A percentile compares a stretch with the other conserved stretches of the same genome.
Conservation (phyloP, 495 filamentous ascomycete species). For the Chaetomium cochliodes region DNA sequence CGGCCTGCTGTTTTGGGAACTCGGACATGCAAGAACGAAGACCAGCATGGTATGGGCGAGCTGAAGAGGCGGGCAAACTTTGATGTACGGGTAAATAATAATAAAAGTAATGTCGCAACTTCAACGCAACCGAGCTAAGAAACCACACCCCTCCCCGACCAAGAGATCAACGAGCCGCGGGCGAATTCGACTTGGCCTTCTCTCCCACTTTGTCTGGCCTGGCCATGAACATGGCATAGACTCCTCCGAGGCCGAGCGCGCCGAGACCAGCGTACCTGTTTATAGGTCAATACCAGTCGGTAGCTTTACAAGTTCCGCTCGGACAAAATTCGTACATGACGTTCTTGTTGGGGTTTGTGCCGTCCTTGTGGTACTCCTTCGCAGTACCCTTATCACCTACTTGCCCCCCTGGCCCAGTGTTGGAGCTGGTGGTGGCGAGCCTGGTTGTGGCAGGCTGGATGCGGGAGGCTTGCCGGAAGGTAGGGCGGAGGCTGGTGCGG, state of each 20-base stretch:
- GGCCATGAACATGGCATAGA: conserved; percentile 22
- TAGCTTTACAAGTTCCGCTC: not conserved
- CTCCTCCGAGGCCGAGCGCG: conserved; percentile 20
- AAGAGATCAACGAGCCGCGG: not conserved
- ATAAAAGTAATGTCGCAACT: not conserved
- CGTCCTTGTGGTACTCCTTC: conserved; percentile 30
- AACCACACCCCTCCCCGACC: not conserved
- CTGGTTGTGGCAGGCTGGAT: conserved; percentile 1
- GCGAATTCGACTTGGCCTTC: not conserved
- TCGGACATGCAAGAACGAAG: too few species aligned
- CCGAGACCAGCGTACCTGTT: conserved; percentile 21
- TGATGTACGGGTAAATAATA: too few species aligned
- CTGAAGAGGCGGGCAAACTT: too few species aligned
- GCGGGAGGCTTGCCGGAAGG: not conserved
- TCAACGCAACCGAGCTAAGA: not conserved
- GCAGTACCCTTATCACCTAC: conserved; percentile 20
- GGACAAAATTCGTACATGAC: conserved; percentile 17
- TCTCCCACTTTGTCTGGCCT: conserved; percentile 18
- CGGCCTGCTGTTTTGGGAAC: too few species aligned
- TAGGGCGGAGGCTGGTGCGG: conserved; percentile 15
- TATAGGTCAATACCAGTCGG: not conserved
- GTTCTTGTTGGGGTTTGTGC: conserved; percentile 33
- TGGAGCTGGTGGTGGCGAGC: conserved; percentile 3
- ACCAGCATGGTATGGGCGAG: too few species aligned
- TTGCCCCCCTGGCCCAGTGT: conserved; percentile 2